Percentiles rank a stretch among this genome's conserved stretches.
Conservation (phyloP, 306 rosid species). For the Hippophae gyantsensis region DNA sequence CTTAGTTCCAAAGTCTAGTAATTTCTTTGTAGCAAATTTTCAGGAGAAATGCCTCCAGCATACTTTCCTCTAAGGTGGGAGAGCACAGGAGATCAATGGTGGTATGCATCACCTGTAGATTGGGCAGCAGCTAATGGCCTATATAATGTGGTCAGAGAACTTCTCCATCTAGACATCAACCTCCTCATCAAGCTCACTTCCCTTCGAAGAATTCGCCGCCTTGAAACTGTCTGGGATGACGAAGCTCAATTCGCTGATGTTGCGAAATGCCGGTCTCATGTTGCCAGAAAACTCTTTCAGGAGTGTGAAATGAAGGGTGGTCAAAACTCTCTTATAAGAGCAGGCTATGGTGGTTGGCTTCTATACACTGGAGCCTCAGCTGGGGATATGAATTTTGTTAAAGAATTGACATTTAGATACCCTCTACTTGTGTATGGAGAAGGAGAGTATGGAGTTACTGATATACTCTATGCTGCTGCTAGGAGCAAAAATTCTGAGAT, state of each 20-base stretch:
- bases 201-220: slow-evolving; percentile 82
- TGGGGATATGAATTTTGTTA: slow-evolving; percentile 60
- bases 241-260: slow-evolving; percentile 45
- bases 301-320: slow-evolving; percentile 44
- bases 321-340: slow-evolving; percentile 56
- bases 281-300: slow-evolving; percentile 49
- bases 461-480: slow-evolving; percentile 69
- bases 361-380: slow-evolving; percentile 91
- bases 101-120: slow-evolving; percentile 90
- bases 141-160: slow-evolving; percentile 75
- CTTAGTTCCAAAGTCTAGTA: slow-evolving; percentile 6
- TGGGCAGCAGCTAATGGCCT: slow-evolving; percentile 87
- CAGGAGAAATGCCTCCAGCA: slow-evolving; percentile 34
- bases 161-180: slow-evolving; percentile 75
- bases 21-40: background rate
- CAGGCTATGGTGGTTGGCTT: slow-evolving; percentile 98
- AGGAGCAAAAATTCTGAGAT: slow-evolving; percentile 58
- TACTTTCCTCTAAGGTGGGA: slow-evolving; percentile 87
- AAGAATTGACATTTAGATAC: slow-evolving; percentile 42
- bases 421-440: slow-evolving; percentile 71
- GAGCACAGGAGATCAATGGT: slow-evolving; percentile 89
- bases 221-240: slow-evolving; percentile 85
- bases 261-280: slow-evolving; percentile 57
- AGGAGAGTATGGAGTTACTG: slow-evolving; percentile 88
- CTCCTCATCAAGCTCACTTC: slow-evolving; percentile 85